Base-by-base conservation (phyloP, 306 rosid species). In the Ormosia emarginata region DNA sequence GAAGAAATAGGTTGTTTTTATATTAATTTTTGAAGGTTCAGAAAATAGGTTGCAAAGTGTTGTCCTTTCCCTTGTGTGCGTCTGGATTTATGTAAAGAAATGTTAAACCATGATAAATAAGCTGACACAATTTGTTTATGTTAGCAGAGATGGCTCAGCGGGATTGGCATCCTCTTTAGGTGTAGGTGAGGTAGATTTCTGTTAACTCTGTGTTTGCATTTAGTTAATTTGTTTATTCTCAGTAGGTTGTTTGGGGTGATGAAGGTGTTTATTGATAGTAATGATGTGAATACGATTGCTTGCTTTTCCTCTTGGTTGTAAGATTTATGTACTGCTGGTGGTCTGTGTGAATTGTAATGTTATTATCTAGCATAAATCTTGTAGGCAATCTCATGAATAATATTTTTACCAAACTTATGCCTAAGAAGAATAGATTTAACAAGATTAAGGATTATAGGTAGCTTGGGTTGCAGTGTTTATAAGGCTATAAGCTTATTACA, bases 101-200 rank as follows among this genome's bases (percentile, higher is more conserved):
- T 18, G 17, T 29, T 52, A 71, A 61, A 66, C 79, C 46, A 24
- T 14, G 37, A 24, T 24, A 24, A 24, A 24, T 24, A 24, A 24
- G 24, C 1, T 24, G 24, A 24, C 24, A 24, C 24, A 24, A 24
- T 24, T 64, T 72, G 50, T 81, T 24, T 0, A 24, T 24, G 24
- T 24, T 24, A 24, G 24, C 24, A 24, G 24, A 24, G 24, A 24
- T 52, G 79, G 74, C 68, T 81, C 68, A 14, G 72, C 50, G 1
- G 40, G 74, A 63, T 73, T 30, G 49, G 44, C 84, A 73, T 81
- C 84, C 50, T 81, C 74, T 64, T 73, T 49, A 63, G 40, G 43
- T 56, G 74, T 58, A 81, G 59, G 59, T 64, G 80, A 73, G 84
- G 80, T 81, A 64, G 24, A 24, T 24, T 24, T 24, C 24, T 24